Evolutionary conservation across 768 basidiomycete genomes (phyloP).

Genomic region (Xanthoconium purpureum): DNA sequence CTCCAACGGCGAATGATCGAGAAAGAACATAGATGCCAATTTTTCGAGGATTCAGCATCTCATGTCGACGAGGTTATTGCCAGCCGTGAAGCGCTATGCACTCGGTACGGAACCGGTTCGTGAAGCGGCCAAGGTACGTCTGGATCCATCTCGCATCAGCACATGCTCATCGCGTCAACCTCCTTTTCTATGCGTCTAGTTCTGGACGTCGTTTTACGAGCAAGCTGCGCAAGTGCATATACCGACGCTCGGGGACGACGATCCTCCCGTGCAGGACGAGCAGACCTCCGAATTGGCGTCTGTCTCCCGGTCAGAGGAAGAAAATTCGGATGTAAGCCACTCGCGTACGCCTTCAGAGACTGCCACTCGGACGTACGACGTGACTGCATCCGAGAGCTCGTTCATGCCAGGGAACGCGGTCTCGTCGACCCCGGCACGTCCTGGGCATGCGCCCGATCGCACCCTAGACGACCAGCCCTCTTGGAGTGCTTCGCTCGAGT

Average conservation of each 20-base stretch:
- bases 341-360: conserved; percentile 11
- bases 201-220: conserved; percentile 97
- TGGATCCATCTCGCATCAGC: conserved; percentile 18
- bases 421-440: conserved; percentile 72
- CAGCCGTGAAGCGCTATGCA: conserved; percentile 87
- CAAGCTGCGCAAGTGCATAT: conserved; percentile 87
- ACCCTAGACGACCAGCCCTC: conserved; percentile 52
- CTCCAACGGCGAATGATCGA: conserved; percentile 12
- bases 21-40: conserved; percentile 86
- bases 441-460: conserved; percentile 31
- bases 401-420: conserved; percentile 73
- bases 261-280: conserved; percentile 51
- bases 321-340: conserved; percentile 4
- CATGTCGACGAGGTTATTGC: conserved; percentile 75
- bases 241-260: conserved; percentile 67
- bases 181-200: conserved; percentile 43
- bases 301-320: conserved; percentile 11
- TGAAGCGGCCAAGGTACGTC: conserved; percentile 81
- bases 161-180: not conserved
- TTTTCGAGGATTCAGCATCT: conserved; percentile 87
- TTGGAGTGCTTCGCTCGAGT: conserved; percentile 74
- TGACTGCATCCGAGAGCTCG: conserved; percentile 60
- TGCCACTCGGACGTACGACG: conserved; percentile 27
- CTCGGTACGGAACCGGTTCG: conserved; percentile 83
- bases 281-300: conserved; percentile 32